Base-by-base conservation (phyloP, 352 stramenopile species). In the Phytophthora sp. region DNA sequence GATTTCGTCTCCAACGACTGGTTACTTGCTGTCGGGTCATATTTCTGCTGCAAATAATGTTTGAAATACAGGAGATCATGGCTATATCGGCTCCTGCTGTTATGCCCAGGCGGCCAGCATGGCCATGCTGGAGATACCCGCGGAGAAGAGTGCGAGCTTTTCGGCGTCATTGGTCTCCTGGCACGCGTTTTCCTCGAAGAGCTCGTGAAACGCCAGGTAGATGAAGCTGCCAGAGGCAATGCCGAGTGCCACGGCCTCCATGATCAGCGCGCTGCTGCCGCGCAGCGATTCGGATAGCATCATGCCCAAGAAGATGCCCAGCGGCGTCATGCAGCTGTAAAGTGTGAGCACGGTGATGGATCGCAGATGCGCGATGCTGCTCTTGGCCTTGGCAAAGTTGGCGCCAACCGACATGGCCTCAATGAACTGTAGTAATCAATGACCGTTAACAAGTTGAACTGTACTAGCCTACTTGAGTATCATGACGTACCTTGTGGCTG, bases 271-370 rank as follows among this genome's bases (percentile, higher is more conserved):
- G 24, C 74, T 62, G 5, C 73, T 73, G 18, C 77, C 82, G 8
- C 84, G 68, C 23, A 90, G 61, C 13, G 63, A 68, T 1, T 73
- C 73, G 6, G 79, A 72, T 16, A 86, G 53, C n/a, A 83, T 57
- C 82, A 88, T 90, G 29, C 79, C 79, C 45, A 86, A 42, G 31
- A 88, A 76, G 29, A 87, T 87, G 3, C 81, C 81, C 35, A 90
- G 24, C 15, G 81, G 79, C 26, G 81, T 88, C 81, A 90, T 90
- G 57, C 72, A 82, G 65, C 79, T 88, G 74, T 90, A 87, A 3
- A 88, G 73, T 7, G 78, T 75, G 12, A 88, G 53, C 54, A 88
- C 77, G 5, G 77, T 79, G 20, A 88, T 61, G 1, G 81, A 85
- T 1, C 74, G 74, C 9, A 76, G 58, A 29, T 74, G 58, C 1